These are phyloP conservation scores for Yamadazyma endophytica DNA, from an alignment of 805 yeast species.

Conservation along the genomic window DNA sequence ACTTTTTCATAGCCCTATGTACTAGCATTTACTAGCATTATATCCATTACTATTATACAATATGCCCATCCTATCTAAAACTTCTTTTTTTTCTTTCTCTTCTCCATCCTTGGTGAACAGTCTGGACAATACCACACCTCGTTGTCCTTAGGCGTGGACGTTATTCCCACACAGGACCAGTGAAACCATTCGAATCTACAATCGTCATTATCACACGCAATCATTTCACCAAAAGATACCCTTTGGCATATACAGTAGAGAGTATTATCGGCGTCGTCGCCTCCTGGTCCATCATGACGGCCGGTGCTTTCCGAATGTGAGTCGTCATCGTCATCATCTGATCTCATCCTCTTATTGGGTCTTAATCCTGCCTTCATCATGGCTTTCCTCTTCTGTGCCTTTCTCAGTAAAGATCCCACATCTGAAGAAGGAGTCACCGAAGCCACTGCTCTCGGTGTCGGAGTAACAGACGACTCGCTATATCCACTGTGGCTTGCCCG, in stretches of 20 bases:
- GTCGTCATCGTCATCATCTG: conserved; percentile 17
- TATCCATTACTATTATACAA: no score
- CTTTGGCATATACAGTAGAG: conserved; percentile 90
- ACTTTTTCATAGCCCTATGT: no score
- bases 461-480: conserved; percentile 24
- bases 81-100: conserved; percentile 40
- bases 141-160: conserved; percentile 83
- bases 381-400: conserved; percentile 24
- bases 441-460: conserved; percentile 24
- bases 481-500: conserved; percentile 12
- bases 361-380: conserved; percentile 14
- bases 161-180: conserved; percentile 88
- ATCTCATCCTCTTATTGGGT: conserved; percentile 17
- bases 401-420: conserved; percentile 10
- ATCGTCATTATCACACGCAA: conserved; percentile 89
- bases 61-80: conserved; percentile 3
- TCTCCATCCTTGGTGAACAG: conserved; percentile 53
- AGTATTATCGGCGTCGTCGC: conserved; percentile 43
- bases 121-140: conserved; percentile 86
- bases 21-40: no score
- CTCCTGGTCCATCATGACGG: conserved; percentile 20
- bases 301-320: conserved; percentile 12
- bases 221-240: conserved; percentile 95
- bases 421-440: conserved; percentile 14
- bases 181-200: conserved; percentile 96